Base-by-base conservation (phyloP, 106 monocot genomes). In the Posidonia australis region DNA sequence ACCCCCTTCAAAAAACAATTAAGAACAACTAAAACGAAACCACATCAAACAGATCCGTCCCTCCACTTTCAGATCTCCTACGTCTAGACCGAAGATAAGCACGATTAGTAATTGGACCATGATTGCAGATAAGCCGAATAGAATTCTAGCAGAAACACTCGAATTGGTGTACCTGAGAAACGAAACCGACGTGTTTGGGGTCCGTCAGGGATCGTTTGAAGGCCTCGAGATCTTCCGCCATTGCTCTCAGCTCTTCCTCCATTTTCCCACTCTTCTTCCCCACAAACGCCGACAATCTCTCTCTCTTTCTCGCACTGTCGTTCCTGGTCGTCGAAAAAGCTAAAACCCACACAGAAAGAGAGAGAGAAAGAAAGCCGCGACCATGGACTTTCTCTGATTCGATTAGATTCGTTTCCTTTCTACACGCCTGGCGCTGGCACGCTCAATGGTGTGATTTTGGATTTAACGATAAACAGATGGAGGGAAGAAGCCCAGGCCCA, bases 231-330 rank as follows among this genome's bases (percentile, higher is more conserved):
- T 78, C 71, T 22, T 54, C 67, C 23, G 60, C 62, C 70, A 85
- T 42, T n/a, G 68, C 32, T 67, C 62, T 19, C 30, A 81, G 59
- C 62, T 77, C 74, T n/a, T 81, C 84, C 71, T 74, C 80, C 83
- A 78, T 81, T 57, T 51, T 42, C 46, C 36, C 36, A 36, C 36
- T 7, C 5, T 36, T 36, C 7, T 36, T 36, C 7, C 57, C 6
- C n/a, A 9, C 54, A 21, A 16, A 21, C 54, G 6, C 53, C 7
- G n/a, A 4, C 53, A n/a, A n/a, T 29, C 56, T 57, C 56, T 56
- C 54, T 55, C 55, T 55, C 55, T 24, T 13, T 57, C 57, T 5
- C 5, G 5, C n/a, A 11, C 9, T 49, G 17, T 49, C 48, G 36
- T 4, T 7, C 5, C 7, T 36, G 36, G 7, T 4, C 36, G 36